Evolutionary conservation across 768 basidiomycete species (phyloP), one percentile per base, ranked within the genome.

Genomic region (Panellus pusillus): DNA sequence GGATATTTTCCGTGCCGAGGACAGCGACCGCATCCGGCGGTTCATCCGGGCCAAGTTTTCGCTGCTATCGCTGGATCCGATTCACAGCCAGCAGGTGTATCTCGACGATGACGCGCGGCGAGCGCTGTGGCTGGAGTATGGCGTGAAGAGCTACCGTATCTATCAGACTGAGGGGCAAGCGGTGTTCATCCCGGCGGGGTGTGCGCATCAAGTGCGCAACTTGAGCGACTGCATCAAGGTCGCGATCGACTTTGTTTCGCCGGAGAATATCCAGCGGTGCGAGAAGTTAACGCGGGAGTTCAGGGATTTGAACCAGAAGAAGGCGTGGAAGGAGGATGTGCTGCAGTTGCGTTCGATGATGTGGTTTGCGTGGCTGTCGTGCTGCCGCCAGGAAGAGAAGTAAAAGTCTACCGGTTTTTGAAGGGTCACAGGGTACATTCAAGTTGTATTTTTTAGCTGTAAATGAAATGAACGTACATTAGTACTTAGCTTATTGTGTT

Each of bases 141-240:
- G 86, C 2, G 91, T 98, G 27, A 81, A 72, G 72, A 89, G 89
- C 57, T 87, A 84, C 72, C 74, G 93, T 50, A 79, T 98, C 17
- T 95, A 93, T 69, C 96, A 98, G 70, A 79, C 81, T 60, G 91
- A 91, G 3, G 93, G 93, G 17, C 90, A 98, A 65, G 95, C 93
- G 0, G 86, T 98, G 12, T 94, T 97, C 69, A 93, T 98, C 56
- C 95, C 95, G 13, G 95, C 95, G 4, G 95, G 93, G 19, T 93
- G 89, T 68, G 89, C 90, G 1, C 91, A 93, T 69, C 91, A 93
- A 83, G 91, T 97, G 9, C 89, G 89, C 61, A 97, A 98, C 67
- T 72, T 94, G 46, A 80, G 92, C n/a, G 93, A 97, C 69, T 95
- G 91, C 64, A 86, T 98, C 74, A 98, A 98, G 73, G 91, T 97